A percentile compares a stretch with the other conserved stretches of the same genome.
Evolutionary conservation across 352 stramenopile species (phyloP).

Genomic region (Detonula confervacea): DNA sequence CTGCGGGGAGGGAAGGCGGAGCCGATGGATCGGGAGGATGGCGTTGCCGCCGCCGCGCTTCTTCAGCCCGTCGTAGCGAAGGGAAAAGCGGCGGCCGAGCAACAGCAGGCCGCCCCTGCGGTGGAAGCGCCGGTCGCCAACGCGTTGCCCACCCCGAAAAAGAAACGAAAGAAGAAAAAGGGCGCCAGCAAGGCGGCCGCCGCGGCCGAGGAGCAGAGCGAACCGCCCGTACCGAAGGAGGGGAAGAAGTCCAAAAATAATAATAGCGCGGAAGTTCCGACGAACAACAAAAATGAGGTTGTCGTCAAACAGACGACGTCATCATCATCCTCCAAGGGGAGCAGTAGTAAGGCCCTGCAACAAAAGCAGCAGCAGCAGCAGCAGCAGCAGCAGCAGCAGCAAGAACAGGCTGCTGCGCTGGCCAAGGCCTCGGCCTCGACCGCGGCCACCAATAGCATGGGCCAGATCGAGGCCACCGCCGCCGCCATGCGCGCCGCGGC

Average conservation of each 20-base stretch:
- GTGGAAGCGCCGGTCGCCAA: slow-evolving; percentile 12
- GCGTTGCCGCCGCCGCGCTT: too few relatives aligned
- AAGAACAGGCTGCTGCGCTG: slow-evolving; percentile 10
- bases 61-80: too few relatives aligned
- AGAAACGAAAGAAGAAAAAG: slow-evolving; percentile 54
- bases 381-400: too few relatives aligned
- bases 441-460: not conserved
- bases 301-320: slow-evolving; percentile 13
- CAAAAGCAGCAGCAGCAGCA: slow-evolving; percentile 14
- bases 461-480: slow-evolving; percentile 20
- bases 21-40: too few relatives aligned
- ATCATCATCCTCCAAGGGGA: too few relatives aligned
- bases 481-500: slow-evolving; percentile 13
- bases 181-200: slow-evolving; percentile 5
- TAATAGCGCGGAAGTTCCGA: not conserved
- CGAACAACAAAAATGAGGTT: slow-evolving; percentile 22
- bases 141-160: slow-evolving; percentile 25
- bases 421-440: not conserved
- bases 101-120: slow-evolving; percentile 10
- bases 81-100: too few relatives aligned
- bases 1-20: slow-evolving; percentile 9
- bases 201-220: slow-evolving; percentile 10
- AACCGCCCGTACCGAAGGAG: slow-evolving; percentile 7
- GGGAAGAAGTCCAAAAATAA: slow-evolving; percentile 8
- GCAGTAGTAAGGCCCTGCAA: slow-evolving; percentile 4